Evolutionary conservation across 2,329 filamentous ascomycete species (phyloP).

Genomic region (Plectosphaerella plurivora): DNA sequence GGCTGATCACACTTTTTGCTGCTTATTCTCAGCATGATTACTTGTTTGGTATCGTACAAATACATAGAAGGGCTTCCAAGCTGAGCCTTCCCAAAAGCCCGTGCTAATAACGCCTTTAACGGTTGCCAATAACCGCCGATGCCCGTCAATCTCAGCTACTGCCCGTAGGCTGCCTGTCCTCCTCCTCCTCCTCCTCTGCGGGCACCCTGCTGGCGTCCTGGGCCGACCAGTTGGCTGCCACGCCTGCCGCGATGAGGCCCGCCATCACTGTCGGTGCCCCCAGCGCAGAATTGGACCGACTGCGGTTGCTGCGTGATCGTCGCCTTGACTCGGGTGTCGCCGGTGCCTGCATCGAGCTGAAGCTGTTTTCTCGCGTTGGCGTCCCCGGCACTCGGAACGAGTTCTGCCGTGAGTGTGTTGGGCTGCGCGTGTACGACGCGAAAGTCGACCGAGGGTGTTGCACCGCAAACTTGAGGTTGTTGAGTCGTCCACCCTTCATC

Average conservation of each 20-base stretch:
- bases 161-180: conserved; percentile 3
- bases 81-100: background rate
- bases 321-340: conserved; percentile 57
- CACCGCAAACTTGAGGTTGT: conserved; percentile 75
- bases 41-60: conserved; percentile 1
- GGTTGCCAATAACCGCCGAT: background rate
- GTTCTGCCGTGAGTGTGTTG: conserved; percentile 60
- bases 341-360: conserved; percentile 39
- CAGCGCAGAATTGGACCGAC: conserved; percentile 65
- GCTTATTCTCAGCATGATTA: too few species aligned
- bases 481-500: conserved; percentile 76
- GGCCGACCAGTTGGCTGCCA: conserved; percentile 74
- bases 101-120: background rate
- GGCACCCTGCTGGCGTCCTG: conserved; percentile 42
- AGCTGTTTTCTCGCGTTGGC: conserved; percentile 54
- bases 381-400: conserved; percentile 57
- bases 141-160: background rate
- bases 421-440: conserved; percentile 56
- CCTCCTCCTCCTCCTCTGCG: conserved; percentile 5
- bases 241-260: conserved; percentile 73
- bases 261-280: conserved; percentile 76
- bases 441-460: conserved; percentile 70
- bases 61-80: background rate
- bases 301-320: conserved; percentile 63
- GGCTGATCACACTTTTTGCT: too few species aligned